phyloP scores from a whole-genome alignment of 495 filamentous ascomycete genomes.

The Neurospora sp. region DNA sequence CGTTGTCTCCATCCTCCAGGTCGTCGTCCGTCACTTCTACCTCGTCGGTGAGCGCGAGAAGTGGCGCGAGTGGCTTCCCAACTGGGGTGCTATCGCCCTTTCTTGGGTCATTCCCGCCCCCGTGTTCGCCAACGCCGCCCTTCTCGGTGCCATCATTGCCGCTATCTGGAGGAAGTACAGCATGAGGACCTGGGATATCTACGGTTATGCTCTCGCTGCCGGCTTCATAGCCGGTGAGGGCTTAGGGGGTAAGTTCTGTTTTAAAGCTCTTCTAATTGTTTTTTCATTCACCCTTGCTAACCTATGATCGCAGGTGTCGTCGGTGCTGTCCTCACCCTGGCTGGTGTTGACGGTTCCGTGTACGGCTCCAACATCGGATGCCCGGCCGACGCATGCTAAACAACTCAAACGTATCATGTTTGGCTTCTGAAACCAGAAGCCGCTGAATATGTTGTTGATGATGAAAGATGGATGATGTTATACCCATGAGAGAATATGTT shows the following conservation, averaged over 20 bases:
- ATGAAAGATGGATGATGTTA: neutral
- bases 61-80: slow-evolving; percentile 50
- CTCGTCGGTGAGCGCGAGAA: slow-evolving; percentile 35
- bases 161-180: slow-evolving; percentile 48
- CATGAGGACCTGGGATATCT: slow-evolving; percentile 45
- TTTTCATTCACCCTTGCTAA: too few relatives aligned
- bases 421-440: neutral
- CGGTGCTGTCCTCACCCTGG: slow-evolving; percentile 45
- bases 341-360: slow-evolving; percentile 33
- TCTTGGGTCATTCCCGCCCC: slow-evolving; percentile 46
- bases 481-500: neutral
- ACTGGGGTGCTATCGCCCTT: slow-evolving; percentile 56
- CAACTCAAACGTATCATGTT: neutral
- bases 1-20: slow-evolving; percentile 37
- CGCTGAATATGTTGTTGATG: neutral
- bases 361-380: slow-evolving; percentile 41
- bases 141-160: slow-evolving; percentile 48
- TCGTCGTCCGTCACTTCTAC: slow-evolving; percentile 48
- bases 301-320: slow-evolving; percentile 34
- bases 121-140: slow-evolving; percentile 38
- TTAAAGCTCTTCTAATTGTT: too few relatives aligned
- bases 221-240: too few relatives aligned
- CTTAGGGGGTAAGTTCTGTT: too few relatives aligned
- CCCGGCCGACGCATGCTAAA: slow-evolving; percentile 23
- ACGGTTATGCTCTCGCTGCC: slow-evolving; percentile 56